Percentiles rank a stretch among this genome's conserved stretches.
Evolutionary conservation across 2,329 filamentous ascomycete species (phyloP).

Genomic region (Drechmeria coniospora): DNA sequence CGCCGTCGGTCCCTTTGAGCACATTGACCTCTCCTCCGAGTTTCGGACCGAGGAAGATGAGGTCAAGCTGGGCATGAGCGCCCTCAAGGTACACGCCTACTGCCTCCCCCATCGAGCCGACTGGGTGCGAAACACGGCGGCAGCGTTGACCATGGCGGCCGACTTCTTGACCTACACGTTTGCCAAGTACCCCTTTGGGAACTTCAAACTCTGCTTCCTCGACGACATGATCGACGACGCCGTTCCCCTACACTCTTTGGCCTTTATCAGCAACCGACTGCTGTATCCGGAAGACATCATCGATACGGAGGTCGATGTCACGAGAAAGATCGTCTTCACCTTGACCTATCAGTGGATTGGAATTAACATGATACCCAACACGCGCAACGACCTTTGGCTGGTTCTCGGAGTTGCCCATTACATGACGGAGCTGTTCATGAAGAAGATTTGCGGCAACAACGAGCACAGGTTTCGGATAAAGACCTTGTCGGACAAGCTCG

Average conservation of each 20-base stretch:
- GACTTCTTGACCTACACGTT: slow-evolving; percentile 83
- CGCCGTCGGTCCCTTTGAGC: slow-evolving; percentile 86
- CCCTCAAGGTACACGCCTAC: slow-evolving; percentile 79
- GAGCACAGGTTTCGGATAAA: slow-evolving; percentile 89
- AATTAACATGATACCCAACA: slow-evolving; percentile 76
- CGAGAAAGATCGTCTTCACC: slow-evolving; percentile 65
- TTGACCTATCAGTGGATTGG: slow-evolving; percentile 90
- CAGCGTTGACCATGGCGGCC: slow-evolving; percentile 71
- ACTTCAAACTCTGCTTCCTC: slow-evolving; percentile 87
- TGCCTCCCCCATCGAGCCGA: slow-evolving; percentile 72
- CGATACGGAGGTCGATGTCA: slow-evolving; percentile 70
- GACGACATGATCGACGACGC: slow-evolving; percentile 73
- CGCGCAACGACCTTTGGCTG: slow-evolving; percentile 71
- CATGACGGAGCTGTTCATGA: slow-evolving; percentile 90
- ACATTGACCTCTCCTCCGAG: slow-evolving; percentile 70
- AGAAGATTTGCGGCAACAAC: slow-evolving; percentile 81
- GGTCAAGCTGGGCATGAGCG: slow-evolving; percentile 75
- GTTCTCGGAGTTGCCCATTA: slow-evolving; percentile 83
- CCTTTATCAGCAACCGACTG: slow-evolving; percentile 73
- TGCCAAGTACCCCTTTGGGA: slow-evolving; percentile 78
- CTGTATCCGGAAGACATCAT: slow-evolving; percentile 75
- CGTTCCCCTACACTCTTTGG: slow-evolving; percentile 64
- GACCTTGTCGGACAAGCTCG: slow-evolving; percentile 63
- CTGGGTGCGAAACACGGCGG: slow-evolving; percentile 75
- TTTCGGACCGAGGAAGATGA: slow-evolving; percentile 85